Evolutionary conservation across 306 rosid genomes (phyloP).

Genomic region (Biancaea sappan): DNA sequence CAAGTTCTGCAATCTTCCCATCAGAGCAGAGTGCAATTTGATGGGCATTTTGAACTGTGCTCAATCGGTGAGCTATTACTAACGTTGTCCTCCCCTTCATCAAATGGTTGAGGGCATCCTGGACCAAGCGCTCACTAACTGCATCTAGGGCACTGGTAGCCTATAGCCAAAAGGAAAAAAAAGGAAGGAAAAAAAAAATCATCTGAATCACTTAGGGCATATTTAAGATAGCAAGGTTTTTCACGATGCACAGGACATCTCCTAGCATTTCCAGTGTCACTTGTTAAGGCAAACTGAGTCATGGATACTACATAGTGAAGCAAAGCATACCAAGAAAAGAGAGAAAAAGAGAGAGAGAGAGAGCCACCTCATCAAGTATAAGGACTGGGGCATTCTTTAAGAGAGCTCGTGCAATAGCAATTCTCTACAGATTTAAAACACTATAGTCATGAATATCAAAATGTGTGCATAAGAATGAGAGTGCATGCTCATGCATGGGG

Average conservation of each 20-base stretch:
- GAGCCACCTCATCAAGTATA: constrained; percentile 86
- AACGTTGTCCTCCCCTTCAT: constrained; percentile 90
- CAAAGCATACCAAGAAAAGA: neutral
- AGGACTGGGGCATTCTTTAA: constrained; percentile 87
- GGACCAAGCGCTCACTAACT: constrained; percentile 85
- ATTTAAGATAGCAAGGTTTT: neutral
- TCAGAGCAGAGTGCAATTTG: constrained; percentile 80
- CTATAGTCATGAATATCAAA: constrained; percentile 29
- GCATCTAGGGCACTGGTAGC: constrained; percentile 96
- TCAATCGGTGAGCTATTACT: constrained; percentile 91
- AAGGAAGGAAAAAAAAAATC: no score
- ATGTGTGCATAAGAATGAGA: neutral
- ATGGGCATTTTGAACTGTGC: constrained; percentile 90
- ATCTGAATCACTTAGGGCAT: constrained; percentile 17
- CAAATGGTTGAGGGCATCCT: constrained; percentile 74
- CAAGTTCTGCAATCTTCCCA: constrained; percentile 74
- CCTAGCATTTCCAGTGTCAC: constrained; percentile 18
- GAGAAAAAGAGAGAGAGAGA: no score
- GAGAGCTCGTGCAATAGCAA: constrained; percentile 91
- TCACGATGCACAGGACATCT: constrained; percentile 9
- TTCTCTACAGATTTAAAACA: constrained; percentile 63
- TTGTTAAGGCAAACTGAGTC: constrained; percentile 17
- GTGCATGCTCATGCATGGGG: neutral
- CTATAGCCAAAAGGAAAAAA: constrained; percentile 51
- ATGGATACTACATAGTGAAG: constrained; percentile 24